A percentile compares a stretch with the other conserved stretches of the same genome.
These are phyloP conservation scores for Starmerella stigmatis DNA, from an alignment of 805 yeast genomes.

Conservation along the genomic window DNA sequence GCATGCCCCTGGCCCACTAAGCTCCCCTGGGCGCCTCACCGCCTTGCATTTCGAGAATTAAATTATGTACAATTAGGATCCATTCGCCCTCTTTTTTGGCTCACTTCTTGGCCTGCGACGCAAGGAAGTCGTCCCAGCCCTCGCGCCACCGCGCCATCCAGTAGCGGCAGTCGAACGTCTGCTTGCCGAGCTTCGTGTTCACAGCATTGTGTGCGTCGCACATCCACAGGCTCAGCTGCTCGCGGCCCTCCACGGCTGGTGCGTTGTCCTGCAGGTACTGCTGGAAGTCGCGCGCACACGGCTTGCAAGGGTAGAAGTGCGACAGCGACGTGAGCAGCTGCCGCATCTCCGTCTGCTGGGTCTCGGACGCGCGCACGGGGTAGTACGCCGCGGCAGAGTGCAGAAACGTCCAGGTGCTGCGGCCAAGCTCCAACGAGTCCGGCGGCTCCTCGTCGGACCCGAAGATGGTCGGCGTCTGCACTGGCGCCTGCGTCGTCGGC, in stretches of 20 bases:
- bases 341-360: slow-evolving; percentile 60
- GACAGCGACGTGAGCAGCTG: slow-evolving; percentile 63
- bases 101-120: slow-evolving; percentile 5
- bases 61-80: slow-evolving; percentile 1
- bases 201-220: slow-evolving; percentile 94
- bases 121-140: slow-evolving; percentile 61
- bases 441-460: slow-evolving; percentile 56
- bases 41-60: background rate
- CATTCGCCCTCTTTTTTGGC: background rate
- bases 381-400: slow-evolving; percentile 86
- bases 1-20: background rate
- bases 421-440: slow-evolving; percentile 69
- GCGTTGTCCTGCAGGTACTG: slow-evolving; percentile 41
- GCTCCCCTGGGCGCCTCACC: background rate
- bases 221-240: slow-evolving; percentile 78
- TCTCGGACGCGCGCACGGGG: slow-evolving; percentile 54
- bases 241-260: slow-evolving; percentile 42
- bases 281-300: slow-evolving; percentile 79
- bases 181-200: slow-evolving; percentile 78
- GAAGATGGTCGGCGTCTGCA: slow-evolving; percentile 16
- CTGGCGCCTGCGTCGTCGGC: background rate
- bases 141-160: slow-evolving; percentile 95
- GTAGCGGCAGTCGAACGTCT: slow-evolving; percentile 69
- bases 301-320: slow-evolving; percentile 83
- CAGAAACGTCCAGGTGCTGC: slow-evolving; percentile 83